Evolutionary conservation across 768 basidiomycete species (phyloP).

Genomic region (Termitomyces sp.): DNA sequence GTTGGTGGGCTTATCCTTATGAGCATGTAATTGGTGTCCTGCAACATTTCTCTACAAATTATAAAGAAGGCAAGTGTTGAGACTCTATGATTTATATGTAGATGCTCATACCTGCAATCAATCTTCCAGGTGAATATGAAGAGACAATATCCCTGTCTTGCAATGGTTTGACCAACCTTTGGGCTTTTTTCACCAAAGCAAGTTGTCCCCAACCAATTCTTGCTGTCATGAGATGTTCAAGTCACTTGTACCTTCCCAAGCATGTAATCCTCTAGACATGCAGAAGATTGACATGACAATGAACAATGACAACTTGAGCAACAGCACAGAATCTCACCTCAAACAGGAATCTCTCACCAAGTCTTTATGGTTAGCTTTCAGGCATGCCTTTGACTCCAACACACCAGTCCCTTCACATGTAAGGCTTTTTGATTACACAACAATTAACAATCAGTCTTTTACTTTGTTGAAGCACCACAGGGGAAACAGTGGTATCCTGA

Average conservation of each 20-base stretch:
- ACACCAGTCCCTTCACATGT: background rate
- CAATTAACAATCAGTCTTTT: background rate
- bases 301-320: background rate
- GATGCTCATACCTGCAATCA: too few relatives aligned
- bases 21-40: constrained; percentile 13
- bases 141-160: background rate
- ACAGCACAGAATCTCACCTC: background rate
- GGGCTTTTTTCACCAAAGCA: background rate
- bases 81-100: too few relatives aligned
- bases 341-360: background rate
- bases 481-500: background rate
- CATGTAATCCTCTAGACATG: background rate
- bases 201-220: background rate
- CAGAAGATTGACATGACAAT: background rate
- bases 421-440: background rate
- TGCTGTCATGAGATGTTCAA: background rate
- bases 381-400: background rate
- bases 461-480: background rate
- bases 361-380: background rate
- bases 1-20: constrained; percentile 15
- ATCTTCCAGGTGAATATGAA: background rate
- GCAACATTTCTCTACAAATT: constrained; percentile 4
- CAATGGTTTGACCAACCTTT: background rate
- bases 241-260: background rate
- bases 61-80: background rate